A percentile compares a stretch with the other conserved stretches of the same genome.
phyloP scores from a whole-genome alignment of 1,139 yeast species.

The Saccharomyces hybrid region DNA sequence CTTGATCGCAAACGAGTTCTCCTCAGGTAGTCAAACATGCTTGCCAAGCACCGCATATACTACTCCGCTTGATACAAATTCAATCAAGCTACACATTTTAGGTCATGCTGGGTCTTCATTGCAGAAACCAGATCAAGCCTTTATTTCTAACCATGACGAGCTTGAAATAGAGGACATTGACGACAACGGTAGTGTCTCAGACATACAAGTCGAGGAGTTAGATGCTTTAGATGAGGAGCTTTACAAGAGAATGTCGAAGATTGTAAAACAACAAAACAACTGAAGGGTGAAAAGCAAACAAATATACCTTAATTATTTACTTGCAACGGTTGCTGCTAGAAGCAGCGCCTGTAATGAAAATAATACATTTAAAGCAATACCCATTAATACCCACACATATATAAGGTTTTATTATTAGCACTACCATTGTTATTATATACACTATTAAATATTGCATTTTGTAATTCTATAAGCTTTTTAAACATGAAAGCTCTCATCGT shows the following conservation, averaged over 20 bases:
- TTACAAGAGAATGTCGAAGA: conserved; percentile 21
- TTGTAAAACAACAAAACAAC: conserved; percentile 4
- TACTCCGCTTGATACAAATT: neutral
- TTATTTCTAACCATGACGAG: neutral
- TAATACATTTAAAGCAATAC: neutral
- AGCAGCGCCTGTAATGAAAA: neutral
- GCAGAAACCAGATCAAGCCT: neutral
- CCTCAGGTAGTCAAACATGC: neutral
- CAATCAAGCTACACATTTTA: neutral
- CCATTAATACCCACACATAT: neutral
- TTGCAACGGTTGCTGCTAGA: neutral
- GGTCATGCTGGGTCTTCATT: neutral
- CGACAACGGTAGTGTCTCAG: conserved; percentile 26
- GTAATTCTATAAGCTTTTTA: neutral
- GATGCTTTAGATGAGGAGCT: conserved; percentile 30
- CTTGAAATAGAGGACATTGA: conserved; percentile 14
- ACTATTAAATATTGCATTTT: neutral
- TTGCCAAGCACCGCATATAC: neutral
- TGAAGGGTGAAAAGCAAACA: neutral
- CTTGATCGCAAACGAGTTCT: neutral
- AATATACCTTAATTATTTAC: neutral
- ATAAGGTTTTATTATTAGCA: too few species aligned
- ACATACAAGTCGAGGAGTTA: conserved; percentile 25
- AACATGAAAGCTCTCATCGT: neutral
- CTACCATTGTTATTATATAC: neutral